phyloP scores from a whole-genome alignment of 148 eudicot species.

The Talinum fruticosum region DNA sequence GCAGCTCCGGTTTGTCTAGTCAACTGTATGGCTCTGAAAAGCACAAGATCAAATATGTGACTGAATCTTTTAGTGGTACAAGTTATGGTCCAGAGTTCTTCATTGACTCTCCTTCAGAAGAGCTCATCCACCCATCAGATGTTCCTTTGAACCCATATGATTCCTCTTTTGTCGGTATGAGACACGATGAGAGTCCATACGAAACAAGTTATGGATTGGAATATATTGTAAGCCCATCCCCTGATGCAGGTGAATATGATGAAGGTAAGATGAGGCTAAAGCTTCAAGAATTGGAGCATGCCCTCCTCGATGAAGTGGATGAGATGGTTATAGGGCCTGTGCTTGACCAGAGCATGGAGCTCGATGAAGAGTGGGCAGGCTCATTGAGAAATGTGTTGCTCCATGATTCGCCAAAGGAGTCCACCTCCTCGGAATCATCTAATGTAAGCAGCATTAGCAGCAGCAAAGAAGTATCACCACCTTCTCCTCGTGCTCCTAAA shows the following conservation, averaged over 20 bases:
- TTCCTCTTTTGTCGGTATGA: slow-evolving; percentile 22
- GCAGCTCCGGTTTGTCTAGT: slow-evolving; percentile 30
- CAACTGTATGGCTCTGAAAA: slow-evolving; percentile 47
- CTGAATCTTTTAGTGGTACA: slow-evolving; percentile 44
- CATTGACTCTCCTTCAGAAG: slow-evolving; percentile 71
- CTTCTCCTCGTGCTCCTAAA: slow-evolving; percentile 40
- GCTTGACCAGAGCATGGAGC: slow-evolving; percentile 48
- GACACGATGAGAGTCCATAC: slow-evolving; percentile 16
- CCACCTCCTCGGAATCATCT: slow-evolving; percentile 67
- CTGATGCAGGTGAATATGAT: slow-evolving; percentile 49
- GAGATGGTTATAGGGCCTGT: slow-evolving; percentile 32
- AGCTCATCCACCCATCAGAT: slow-evolving; percentile 39
- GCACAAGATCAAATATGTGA: slow-evolving; percentile 35
- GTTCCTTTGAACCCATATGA: slow-evolving; percentile 26
- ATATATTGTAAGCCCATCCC: slow-evolving; percentile 22
- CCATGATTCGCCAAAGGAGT: slow-evolving; percentile 73
- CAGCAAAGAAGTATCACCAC: slow-evolving; percentile 40
- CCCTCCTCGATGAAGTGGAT: slow-evolving; percentile 51
- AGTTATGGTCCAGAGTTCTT: slow-evolving; percentile 57
- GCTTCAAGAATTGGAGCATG: slow-evolving; percentile 89
- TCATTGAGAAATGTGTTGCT: slow-evolving; percentile 28
- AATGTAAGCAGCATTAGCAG: slow-evolving; percentile 50
- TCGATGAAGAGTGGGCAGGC: slow-evolving; percentile 55
- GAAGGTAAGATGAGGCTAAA: slow-evolving; percentile 60
- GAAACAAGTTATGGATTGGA: slow-evolving; percentile 37